These are phyloP conservation scores for Entomortierella chlamydospora DNA, from an alignment of 192 early-diverging fungal species.

Conservation along the genomic window DNA sequence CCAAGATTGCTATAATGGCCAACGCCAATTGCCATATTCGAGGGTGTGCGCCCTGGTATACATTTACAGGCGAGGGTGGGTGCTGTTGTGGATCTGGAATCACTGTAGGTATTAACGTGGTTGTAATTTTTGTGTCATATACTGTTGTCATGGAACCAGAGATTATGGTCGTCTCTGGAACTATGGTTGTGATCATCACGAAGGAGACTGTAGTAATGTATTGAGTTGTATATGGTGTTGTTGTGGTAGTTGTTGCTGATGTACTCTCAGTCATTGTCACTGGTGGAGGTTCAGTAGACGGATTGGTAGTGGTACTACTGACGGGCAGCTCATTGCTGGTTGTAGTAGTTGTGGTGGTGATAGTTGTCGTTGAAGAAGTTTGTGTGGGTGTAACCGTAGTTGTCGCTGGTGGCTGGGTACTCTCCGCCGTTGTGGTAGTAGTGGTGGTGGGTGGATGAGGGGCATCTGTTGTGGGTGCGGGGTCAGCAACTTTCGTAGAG, in stretches of 20 bases:
- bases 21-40: conserved; percentile 23
- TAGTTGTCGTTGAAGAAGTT: not conserved
- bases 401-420: no score
- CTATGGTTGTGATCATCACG: conserved; percentile 22
- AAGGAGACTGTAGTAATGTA: conserved; percentile 33
- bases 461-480: no score
- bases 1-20: conserved; percentile 3
- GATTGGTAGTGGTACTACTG: not conserved
- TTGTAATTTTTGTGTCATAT: conserved; percentile 6
- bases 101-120: conserved; percentile 7
- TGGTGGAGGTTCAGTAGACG: not conserved
- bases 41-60: not conserved
- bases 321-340: not conserved
- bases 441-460: no score
- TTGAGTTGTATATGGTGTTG: conserved; percentile 29
- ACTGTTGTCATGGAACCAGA: conserved; percentile 18
- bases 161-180: conserved; percentile 30
- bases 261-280: not conserved
- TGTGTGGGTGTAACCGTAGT: conserved; percentile 7
- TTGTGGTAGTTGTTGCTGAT: not conserved
- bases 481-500: not conserved
- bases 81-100: conserved; percentile 32
- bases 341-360: not conserved
- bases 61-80: conserved; percentile 1
- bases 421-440: no score